Evolutionary conservation across 305 asterid species (phyloP), one percentile per base, ranked within the genome.

Genomic region (Rubia balearica): DNA sequence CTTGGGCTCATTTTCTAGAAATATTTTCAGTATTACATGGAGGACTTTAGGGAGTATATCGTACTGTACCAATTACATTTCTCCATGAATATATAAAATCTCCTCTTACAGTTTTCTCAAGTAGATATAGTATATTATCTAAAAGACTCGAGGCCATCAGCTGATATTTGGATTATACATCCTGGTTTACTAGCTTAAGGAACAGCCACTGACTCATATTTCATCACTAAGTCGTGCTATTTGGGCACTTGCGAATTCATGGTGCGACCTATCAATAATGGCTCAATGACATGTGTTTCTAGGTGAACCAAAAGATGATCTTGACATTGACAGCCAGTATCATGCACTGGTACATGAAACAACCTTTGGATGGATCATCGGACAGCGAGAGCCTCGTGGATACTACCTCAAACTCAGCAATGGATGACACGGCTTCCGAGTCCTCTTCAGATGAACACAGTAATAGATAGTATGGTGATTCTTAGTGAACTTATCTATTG

Each of bases 271-370:
- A 19, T 36, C 12, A 74, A 38, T 46, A 49, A 45, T 16, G 40
- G 10, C 14, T 33, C 43, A 11, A 30, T 27, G 74, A 42, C 45
- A 56, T 62, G 42, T 73, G 67, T 63, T 61, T 61, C 62, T 72
- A 93, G 97, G 97, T 93, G 74, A 93, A 93, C 75, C 98, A 89
- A 72, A 93, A 93, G 92, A 93, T 93, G 98, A 89, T 93, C 81
- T 93, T 90, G 57, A 90, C 91, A 45, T 70, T 92, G 75, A 87
- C 96, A 61, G 97, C 98, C 76, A 93, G 97, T 73, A 87, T 90
- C 7, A 93, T 90, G 98, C 89, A 93, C 65, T 90, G 98, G 98
- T 86, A 84, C 75, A 82, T 89, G 81, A 93, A 88, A 80, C 89
- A 80, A 77, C 96, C 96, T 0, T 51, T 59, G 8, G 96, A 87